phyloP scores from a whole-genome alignment of 306 rosid genomes.

The Dicorynia guianensis region DNA sequence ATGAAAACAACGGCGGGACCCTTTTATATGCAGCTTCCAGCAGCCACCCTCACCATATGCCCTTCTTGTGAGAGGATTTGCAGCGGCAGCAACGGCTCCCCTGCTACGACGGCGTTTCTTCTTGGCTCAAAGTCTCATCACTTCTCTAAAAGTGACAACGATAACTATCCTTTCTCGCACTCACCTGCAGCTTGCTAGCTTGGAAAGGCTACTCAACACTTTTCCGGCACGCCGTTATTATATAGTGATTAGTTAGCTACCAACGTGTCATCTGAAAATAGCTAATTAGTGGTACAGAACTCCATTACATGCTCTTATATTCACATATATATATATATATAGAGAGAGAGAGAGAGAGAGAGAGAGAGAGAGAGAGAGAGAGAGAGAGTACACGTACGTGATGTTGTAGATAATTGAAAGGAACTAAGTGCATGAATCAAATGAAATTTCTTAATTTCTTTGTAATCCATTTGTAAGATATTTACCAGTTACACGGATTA shows the following conservation, averaged over 20 bases:
- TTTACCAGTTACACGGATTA: background rate
- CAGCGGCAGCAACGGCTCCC: constrained; percentile 39
- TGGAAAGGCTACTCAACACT: constrained; percentile 3
- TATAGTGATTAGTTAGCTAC: background rate
- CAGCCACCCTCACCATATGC: constrained; percentile 69
- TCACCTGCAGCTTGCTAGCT: constrained; percentile 70
- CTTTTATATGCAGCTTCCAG: constrained; percentile 65
- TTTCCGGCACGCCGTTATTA: constrained; percentile 29
- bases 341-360: too few species aligned
- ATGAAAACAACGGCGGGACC: constrained; percentile 53
- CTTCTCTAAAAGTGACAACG: constrained; percentile 40
- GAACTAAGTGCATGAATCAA: constrained; percentile 5
- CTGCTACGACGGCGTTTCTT: constrained; percentile 40
- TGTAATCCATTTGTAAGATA: constrained; percentile 26
- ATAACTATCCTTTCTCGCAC: constrained; percentile 46
- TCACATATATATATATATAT: too few species aligned
- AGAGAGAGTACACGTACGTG: too few species aligned
- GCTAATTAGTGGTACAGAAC: constrained; percentile 7
- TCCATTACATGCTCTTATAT: too few species aligned
- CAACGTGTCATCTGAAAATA: background rate
- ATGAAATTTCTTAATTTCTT: background rate
- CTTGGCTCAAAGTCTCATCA: constrained; percentile 47
- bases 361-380: too few species aligned
- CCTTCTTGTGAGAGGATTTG: constrained; percentile 75
- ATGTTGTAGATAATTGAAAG: background rate